These are phyloP conservation scores for Phytomonas sp. DNA, from an alignment of 208 protist species.

Conservation along the genomic window DNA sequence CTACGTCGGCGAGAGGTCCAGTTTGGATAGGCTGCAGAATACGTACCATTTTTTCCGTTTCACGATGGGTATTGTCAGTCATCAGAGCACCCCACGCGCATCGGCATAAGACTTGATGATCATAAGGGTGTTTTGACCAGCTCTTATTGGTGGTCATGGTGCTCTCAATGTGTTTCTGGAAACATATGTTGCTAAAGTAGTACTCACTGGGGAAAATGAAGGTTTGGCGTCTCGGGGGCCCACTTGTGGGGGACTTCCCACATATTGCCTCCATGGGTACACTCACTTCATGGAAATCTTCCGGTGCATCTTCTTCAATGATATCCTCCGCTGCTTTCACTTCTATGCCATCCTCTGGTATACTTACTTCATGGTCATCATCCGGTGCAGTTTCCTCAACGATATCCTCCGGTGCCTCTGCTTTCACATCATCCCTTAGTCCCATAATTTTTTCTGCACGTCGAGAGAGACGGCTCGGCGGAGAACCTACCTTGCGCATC, in stretches of 20 bases:
- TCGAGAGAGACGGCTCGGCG: conserved; percentile 47
- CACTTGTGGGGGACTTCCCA: not conserved
- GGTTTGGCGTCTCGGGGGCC: not conserved
- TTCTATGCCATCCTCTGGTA: not conserved
- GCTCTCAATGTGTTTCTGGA: conserved; percentile 7
- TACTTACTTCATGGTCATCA: not conserved
- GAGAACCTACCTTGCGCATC: conserved; percentile 35
- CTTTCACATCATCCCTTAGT: conserved; percentile 20
- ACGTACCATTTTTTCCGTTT: conserved; percentile 32
- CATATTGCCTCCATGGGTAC: not conserved
- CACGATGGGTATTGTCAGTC: conserved; percentile 8
- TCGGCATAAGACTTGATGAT: conserved; percentile 15
- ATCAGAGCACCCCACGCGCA: conserved; percentile 11
- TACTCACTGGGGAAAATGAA: not conserved
- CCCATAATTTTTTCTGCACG: conserved; percentile 56
- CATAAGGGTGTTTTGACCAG: conserved; percentile 29
- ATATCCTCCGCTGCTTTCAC: not conserved
- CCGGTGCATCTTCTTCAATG: not conserved
- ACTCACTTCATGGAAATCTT: not conserved
- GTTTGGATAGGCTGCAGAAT: conserved; percentile 41
- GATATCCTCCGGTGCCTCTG: not conserved
- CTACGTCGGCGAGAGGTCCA: conserved; percentile 2
- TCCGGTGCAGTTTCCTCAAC: not conserved
- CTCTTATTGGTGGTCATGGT: conserved; percentile 9
- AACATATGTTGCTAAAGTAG: not conserved